Evolutionary conservation across 2,329 filamentous ascomycete species (phyloP).

Genomic region (Colletotrichum sp.): DNA sequence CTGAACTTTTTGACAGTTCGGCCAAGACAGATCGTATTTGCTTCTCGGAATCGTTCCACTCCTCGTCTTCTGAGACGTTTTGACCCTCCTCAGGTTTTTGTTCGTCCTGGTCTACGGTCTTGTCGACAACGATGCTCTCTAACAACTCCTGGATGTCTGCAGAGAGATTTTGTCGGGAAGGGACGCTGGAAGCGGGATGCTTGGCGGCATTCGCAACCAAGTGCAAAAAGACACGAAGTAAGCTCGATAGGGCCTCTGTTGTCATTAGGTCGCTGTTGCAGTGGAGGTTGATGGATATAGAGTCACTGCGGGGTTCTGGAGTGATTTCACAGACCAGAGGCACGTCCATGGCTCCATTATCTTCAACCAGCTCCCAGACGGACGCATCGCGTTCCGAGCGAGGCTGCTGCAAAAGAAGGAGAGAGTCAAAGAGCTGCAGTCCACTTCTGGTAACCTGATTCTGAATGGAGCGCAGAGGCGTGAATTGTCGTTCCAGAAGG

Average conservation of each 20-base stretch:
- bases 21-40: slow-evolving; percentile 6
- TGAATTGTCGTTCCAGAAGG: slow-evolving; percentile 73
- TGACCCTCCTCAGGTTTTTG: neutral
- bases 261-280: slow-evolving; percentile 45
- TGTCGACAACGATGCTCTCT: slow-evolving; percentile 17
- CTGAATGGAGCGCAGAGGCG: slow-evolving; percentile 76
- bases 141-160: slow-evolving; percentile 22
- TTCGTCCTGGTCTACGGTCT: neutral
- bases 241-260: neutral
- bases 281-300: slow-evolving; percentile 66
- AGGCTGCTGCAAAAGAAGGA: slow-evolving; percentile 79
- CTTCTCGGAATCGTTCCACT: slow-evolving; percentile 25
- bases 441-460: slow-evolving; percentile 44
- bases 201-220: slow-evolving; percentile 3
- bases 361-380: slow-evolving; percentile 63
- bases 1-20: neutral
- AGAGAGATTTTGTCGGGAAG: slow-evolving; percentile 27
- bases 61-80: neutral
- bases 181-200: slow-evolving; percentile 16
- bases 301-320: slow-evolving; percentile 58
- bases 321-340: slow-evolving; percentile 79
- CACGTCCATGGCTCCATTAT: slow-evolving; percentile 72
- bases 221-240: neutral
- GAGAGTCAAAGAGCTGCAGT: slow-evolving; percentile 74
- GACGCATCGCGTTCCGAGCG: slow-evolving; percentile 57